Conservation (phyloP, 2,329 filamentous ascomycete genomes). For the Daldinia sp. region DNA sequence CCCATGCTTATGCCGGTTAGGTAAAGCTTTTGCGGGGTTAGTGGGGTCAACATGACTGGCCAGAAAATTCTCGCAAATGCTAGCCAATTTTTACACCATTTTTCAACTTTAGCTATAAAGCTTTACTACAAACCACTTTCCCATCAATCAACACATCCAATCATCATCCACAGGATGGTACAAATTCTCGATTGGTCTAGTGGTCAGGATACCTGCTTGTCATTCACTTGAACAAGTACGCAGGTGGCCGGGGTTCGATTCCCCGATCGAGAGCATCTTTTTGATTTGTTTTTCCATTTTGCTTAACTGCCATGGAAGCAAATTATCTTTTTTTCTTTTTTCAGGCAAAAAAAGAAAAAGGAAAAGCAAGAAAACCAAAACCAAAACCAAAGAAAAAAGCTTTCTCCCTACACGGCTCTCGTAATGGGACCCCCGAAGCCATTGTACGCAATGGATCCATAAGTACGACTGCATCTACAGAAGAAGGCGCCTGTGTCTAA, state of each 20-base stretch:
- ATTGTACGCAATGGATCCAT: too few species aligned
- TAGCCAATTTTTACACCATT: neutral
- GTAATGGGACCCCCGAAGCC: too few species aligned
- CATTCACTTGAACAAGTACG: slow-evolving; percentile 31
- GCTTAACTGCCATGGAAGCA: too few species aligned
- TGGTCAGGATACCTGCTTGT: slow-evolving; percentile 44
- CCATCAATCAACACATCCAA: slow-evolving; percentile 17
- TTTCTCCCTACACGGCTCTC: too few species aligned
- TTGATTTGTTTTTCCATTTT: neutral
- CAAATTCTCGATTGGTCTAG: slow-evolving; percentile 42
- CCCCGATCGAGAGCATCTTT: slow-evolving; percentile 52
- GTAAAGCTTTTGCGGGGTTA: slow-evolving; percentile 10
- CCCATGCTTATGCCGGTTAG: neutral
- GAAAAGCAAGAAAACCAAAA: too few species aligned
- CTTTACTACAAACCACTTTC: neutral
- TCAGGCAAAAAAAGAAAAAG: neutral
- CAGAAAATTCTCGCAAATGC: slow-evolving; percentile 1
- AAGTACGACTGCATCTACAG: too few species aligned
- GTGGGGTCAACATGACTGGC: neutral
- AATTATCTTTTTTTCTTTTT: neutral
- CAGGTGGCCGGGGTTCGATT: slow-evolving; percentile 52
- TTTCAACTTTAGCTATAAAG: neutral
- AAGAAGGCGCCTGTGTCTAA: too few species aligned
- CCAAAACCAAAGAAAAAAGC: too few species aligned
- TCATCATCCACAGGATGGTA: slow-evolving; percentile 15